phyloP scores from a whole-genome alignment of 805 yeast species.

The Cyberlindnera bimundalis region DNA sequence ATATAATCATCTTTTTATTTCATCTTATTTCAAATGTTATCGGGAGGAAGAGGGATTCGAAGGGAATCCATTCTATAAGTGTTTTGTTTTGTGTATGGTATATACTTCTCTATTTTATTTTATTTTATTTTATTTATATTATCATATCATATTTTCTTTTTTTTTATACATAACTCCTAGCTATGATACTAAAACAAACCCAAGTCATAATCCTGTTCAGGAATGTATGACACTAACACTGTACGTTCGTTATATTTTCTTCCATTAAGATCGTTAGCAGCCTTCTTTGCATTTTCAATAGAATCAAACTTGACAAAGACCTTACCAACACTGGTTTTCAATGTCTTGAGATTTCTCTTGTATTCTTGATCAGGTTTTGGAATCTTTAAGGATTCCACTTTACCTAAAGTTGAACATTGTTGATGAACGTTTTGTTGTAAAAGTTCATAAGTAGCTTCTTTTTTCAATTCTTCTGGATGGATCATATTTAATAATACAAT shows the following conservation, averaged over 20 bases:
- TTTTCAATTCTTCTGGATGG: slow-evolving; percentile 58
- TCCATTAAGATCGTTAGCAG: slow-evolving; percentile 60
- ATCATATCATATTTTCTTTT: no score
- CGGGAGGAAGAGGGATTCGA: no score
- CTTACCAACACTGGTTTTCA: slow-evolving; percentile 63
- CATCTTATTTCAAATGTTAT: no score
- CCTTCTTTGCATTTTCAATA: slow-evolving; percentile 48
- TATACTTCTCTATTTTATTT: no score
- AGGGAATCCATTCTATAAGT: no score
- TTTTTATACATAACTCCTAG: background rate
- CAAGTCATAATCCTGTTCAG: slow-evolving; percentile 55
- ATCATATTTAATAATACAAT: slow-evolving; percentile 65
- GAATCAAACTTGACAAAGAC: slow-evolving; percentile 63
- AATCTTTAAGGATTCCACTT: slow-evolving; percentile 50
- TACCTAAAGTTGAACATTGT: slow-evolving; percentile 51
- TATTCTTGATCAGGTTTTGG: slow-evolving; percentile 51
- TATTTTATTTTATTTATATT: no score
- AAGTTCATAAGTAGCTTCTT: slow-evolving; percentile 44
- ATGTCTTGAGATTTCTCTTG: slow-evolving; percentile 42
- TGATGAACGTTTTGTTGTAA: slow-evolving; percentile 47
- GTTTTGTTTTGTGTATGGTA: no score
- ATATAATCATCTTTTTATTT: no score
- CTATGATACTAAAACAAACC: slow-evolving; percentile 17
- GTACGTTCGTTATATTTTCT: slow-evolving; percentile 64
- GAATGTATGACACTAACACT: slow-evolving; percentile 59